Conservation (phyloP, 108 stramenopile genomes). For the Conticribra weissflogii region DNA sequence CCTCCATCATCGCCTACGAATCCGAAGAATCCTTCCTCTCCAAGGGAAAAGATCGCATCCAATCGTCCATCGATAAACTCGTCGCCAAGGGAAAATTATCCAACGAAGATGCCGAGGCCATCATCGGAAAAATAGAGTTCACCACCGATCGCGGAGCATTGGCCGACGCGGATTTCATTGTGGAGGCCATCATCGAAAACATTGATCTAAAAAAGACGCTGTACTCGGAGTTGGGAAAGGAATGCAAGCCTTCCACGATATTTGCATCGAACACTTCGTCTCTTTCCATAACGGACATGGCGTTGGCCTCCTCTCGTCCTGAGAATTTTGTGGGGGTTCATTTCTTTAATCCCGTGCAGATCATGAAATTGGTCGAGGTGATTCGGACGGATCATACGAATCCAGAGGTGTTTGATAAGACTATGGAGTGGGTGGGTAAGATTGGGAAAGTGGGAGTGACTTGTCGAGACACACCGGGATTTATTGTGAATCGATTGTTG, state of each 20-base stretch:
- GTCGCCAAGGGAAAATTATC: slow-evolving; percentile 85
- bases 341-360: slow-evolving; percentile 99
- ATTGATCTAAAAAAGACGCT: slow-evolving; percentile 89
- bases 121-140: slow-evolving; percentile 70
- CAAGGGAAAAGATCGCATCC: slow-evolving; percentile 73
- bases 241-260: slow-evolving; percentile 84
- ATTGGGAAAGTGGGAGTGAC: slow-evolving; percentile 93
- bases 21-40: slow-evolving; percentile 76
- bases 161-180: slow-evolving; percentile 83
- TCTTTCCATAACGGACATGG: slow-evolving; percentile 90
- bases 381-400: slow-evolving; percentile 90
- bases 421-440: slow-evolving; percentile 72
- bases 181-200: slow-evolving; percentile 97
- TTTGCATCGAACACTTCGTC: slow-evolving; percentile 97
- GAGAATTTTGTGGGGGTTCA: slow-evolving; percentile 97
- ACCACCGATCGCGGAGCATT: slow-evolving; percentile 85
- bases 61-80: slow-evolving; percentile 71
- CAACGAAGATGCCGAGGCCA: slow-evolving; percentile 55
- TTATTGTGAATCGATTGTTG: slow-evolving; percentile 98
- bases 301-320: slow-evolving; percentile 86
- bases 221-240: slow-evolving; percentile 76
- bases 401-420: slow-evolving; percentile 80
- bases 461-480: slow-evolving; percentile 97
- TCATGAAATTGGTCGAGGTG: slow-evolving; percentile 98
- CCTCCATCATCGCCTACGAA: slow-evolving; percentile 84